Percentiles rank a stretch among this genome's conserved stretches.
Evolutionary conservation across 2,329 filamentous ascomycete species (phyloP).

Genomic region (Cladosporium sp.): DNA sequence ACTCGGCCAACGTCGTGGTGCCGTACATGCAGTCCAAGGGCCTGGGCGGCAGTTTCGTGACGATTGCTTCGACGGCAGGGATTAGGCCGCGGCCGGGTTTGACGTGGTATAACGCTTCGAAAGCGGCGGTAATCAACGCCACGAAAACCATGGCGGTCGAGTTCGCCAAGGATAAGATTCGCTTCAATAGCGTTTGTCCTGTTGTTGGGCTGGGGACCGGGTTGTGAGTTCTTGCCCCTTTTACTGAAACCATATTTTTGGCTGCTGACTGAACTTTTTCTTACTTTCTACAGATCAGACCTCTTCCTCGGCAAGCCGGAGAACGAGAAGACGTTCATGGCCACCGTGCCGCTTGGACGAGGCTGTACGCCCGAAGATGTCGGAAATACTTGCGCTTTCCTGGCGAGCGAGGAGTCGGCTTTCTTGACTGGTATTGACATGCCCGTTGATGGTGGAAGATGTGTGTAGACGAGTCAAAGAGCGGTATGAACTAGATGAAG

Average conservation of each 20-base stretch:
- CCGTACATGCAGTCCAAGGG: constrained; percentile 28
- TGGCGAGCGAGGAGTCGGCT: constrained; percentile 66
- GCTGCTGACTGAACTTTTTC: constrained; percentile 4
- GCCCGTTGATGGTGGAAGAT: constrained; percentile 57
- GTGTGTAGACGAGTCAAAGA: constrained; percentile 33
- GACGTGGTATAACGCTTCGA: constrained; percentile 28
- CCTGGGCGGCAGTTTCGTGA: constrained; percentile 25
- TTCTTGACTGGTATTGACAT: constrained; percentile 72
- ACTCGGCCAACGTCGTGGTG: constrained; percentile 26
- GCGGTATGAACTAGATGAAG: neutral
- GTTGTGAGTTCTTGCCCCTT: constrained; percentile 24
- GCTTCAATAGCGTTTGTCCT: constrained; percentile 26
- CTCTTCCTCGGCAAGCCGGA: constrained; percentile 58
- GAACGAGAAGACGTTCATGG: constrained; percentile 53
- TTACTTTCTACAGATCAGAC: constrained; percentile 19
- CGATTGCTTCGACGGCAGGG: constrained; percentile 27
- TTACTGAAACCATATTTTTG: too few species aligned
- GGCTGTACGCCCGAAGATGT: constrained; percentile 60
- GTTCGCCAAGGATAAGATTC: constrained; percentile 21
- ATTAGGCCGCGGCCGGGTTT: constrained; percentile 24
- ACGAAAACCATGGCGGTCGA: constrained; percentile 27
- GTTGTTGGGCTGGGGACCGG: constrained; percentile 29
- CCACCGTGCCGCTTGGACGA: constrained; percentile 53
- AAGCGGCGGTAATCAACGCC: constrained; percentile 25
- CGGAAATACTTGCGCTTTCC: constrained; percentile 65